Evolutionary conservation across 1,139 yeast genomes (phyloP).

Genomic region (Pneumocystis sp.): DNA sequence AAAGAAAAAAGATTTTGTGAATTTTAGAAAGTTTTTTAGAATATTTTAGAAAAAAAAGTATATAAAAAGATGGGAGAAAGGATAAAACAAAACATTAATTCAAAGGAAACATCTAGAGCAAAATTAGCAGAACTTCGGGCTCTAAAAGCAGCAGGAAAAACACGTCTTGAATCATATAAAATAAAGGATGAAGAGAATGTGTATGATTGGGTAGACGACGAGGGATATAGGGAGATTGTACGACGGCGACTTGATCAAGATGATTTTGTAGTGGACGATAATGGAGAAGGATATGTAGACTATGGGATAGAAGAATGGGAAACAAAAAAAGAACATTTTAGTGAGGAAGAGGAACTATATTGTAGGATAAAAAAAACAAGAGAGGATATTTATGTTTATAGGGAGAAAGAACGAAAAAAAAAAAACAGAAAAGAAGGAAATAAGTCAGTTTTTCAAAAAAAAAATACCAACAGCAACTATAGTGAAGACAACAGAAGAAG

Average conservation of each 20-base stretch:
- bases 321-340: constrained; percentile 30
- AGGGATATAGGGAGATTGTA: constrained; percentile 57
- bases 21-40: neutral
- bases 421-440: constrained; percentile 3
- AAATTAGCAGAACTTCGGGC: constrained; percentile 15
- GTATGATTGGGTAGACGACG: constrained; percentile 80
- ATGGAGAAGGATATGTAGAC: constrained; percentile 81
- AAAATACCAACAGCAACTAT: neutral
- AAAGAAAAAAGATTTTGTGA: too few relatives aligned
- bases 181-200: constrained; percentile 33
- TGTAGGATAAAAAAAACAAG: constrained; percentile 19
- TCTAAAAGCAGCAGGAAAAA: constrained; percentile 15
- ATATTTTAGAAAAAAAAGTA: neutral
- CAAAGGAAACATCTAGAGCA: neutral
- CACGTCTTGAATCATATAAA: constrained; percentile 19
- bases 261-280: constrained; percentile 87
- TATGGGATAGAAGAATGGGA: constrained; percentile 89
- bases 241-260: constrained; percentile 71
- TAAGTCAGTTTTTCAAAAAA: constrained; percentile 10
- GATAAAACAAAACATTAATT: neutral
- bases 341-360: constrained; percentile 38
- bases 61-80: neutral
- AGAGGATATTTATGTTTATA: constrained; percentile 2
- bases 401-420: constrained; percentile 6
- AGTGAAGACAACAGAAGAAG: constrained; percentile 16